Conservation (phyloP, 768 basidiomycete species). For the Collybia nuda region DNA sequence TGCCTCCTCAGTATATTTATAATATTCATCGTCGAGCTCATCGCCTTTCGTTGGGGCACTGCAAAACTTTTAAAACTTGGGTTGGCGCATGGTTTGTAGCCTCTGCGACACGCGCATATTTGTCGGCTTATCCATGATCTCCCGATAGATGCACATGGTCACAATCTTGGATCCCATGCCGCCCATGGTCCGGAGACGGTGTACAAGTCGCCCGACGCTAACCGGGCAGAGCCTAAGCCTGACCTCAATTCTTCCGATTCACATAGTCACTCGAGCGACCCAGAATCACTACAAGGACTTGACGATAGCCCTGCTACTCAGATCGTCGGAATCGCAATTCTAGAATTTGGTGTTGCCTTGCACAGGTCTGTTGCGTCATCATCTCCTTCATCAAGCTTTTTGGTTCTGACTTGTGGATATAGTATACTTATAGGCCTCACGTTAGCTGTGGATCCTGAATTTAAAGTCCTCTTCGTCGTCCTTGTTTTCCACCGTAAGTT, state of each 20-base stretch:
- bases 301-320: slow-evolving; percentile 60
- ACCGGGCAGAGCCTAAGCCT: slow-evolving; percentile 13
- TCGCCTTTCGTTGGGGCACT: slow-evolving; percentile 87
- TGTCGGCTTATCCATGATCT: slow-evolving; percentile 3
- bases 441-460: slow-evolving; percentile 81
- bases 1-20: slow-evolving; percentile 78
- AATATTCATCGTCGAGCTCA: slow-evolving; percentile 83
- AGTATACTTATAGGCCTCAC: slow-evolving; percentile 89
- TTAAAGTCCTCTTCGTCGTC: slow-evolving; percentile 88
- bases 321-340: slow-evolving; percentile 82
- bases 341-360: slow-evolving; percentile 92
- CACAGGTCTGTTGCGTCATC: slow-evolving; percentile 53
- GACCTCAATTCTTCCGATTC: slow-evolving; percentile 4
- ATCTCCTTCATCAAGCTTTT: background rate
- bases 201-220: slow-evolving; percentile 7
- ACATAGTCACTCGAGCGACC: slow-evolving; percentile 21
- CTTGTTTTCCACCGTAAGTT: slow-evolving; percentile 87
- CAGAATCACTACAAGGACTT: slow-evolving; percentile 20
- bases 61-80: slow-evolving; percentile 69
- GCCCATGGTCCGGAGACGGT: slow-evolving; percentile 69
- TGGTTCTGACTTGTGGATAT: background rate
- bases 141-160: slow-evolving; percentile 65
- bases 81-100: slow-evolving; percentile 51
- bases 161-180: slow-evolving; percentile 55
- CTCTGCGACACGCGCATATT: slow-evolving; percentile 3